Base-by-base conservation (phyloP, 441 rosid genomes). In the Iberis amara region DNA sequence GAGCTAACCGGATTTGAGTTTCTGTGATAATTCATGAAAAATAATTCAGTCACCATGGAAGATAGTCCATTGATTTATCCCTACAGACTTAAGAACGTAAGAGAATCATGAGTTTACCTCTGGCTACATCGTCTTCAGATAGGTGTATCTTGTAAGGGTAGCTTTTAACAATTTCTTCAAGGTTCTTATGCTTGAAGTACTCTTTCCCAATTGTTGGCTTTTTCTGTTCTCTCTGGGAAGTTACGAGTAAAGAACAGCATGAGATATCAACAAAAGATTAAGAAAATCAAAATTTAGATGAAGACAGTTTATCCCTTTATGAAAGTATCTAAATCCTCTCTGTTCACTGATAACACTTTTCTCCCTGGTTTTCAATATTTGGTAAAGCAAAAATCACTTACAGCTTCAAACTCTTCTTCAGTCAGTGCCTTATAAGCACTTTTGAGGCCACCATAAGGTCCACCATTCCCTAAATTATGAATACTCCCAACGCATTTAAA, bases 341-440 rank as follows among this genome's bases (percentile, higher is more conserved):
- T 13, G 18, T 52, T 55, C 39, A 39, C 37, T 39, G 35, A 33
- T 47, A 18, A 52, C 8, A 43, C 9, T 21, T 44, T 10, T 42
- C 40, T 35, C 43, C 11, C 58, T 43, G 1, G 24, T 44, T 51
- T 58, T 57, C 37, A 39, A 14, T 39, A 38, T 50, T 46, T 45
- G 14, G 30, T 35, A 37, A 26, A 59, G 13, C n/a, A 53, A 42
- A 41, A 55, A 60, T n/a, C 26, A 79, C 99, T 80, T 78, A 94
- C 99, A 70, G 89, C 80, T 82, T 85, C 99, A 73, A 83, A 90
- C 65, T 94, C 98, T 66, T 83, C 91, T 62, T 76, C 86, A 12
- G 89, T 72, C 76, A 90, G 64, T 55, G 81, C 80, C 80, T 76
- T 79, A 72, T 85, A 90, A 55, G 81, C 80, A 68, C 79, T 85